phyloP scores from a whole-genome alignment of 164 flowering plant genomes.

The Houttuynia cordata region DNA sequence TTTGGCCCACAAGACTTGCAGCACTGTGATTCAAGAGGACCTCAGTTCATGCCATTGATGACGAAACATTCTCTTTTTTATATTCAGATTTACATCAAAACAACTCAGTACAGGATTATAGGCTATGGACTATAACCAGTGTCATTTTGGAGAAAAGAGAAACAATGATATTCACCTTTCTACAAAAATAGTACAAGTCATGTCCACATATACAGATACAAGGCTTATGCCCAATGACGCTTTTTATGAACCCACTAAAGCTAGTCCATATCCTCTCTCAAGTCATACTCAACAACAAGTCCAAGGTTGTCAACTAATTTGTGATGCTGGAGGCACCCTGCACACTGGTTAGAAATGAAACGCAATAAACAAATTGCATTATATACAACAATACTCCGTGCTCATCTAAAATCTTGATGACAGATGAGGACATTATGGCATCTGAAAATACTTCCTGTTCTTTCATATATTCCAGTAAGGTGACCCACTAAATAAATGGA shows the following conservation, averaged over 20 bases:
- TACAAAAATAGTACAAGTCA: neutral
- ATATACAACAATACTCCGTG: neutral
- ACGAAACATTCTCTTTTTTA: too few species aligned
- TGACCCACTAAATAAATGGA: neutral
- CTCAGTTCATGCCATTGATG: too few species aligned
- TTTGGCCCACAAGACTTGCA: too few species aligned
- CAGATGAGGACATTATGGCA: neutral
- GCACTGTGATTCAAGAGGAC: too few species aligned
- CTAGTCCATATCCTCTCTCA: constrained; percentile 30
- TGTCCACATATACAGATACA: neutral
- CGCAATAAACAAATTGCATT: neutral
- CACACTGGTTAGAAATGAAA: constrained; percentile 37
- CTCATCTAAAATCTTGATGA: too few species aligned
- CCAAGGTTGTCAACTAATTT: constrained; percentile 87
- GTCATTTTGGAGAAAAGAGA: neutral
- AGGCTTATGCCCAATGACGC: neutral
- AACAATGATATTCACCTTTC: neutral
- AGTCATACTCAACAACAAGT: constrained; percentile 80
- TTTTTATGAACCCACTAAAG: constrained; percentile 12
- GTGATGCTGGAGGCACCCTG: constrained; percentile 88
- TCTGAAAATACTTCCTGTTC: neutral
- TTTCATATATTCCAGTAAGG: neutral
- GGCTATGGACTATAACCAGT: neutral
- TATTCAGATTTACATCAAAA: too few species aligned
- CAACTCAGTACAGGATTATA: too few species aligned